Evolutionary conservation across 2,329 filamentous ascomycete genomes (phyloP).

Genomic region (Aspergillus pseudoviridinutans): DNA sequence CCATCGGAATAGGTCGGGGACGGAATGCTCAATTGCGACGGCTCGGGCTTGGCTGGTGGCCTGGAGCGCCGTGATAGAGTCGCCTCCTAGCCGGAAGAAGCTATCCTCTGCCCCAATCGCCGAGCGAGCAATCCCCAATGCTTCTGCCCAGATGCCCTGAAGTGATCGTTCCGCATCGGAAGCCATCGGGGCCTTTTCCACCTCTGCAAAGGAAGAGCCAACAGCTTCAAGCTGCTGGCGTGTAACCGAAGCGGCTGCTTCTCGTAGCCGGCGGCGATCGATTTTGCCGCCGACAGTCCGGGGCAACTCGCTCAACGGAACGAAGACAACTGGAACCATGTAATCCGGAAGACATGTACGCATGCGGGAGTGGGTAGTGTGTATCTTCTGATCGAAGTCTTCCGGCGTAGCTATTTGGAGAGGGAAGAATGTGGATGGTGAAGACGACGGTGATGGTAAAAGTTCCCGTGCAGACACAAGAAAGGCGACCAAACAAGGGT

Average conservation of each 20-base stretch:
- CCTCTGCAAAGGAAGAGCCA: background rate
- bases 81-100: too few relatives aligned
- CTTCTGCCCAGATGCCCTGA: background rate
- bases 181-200: background rate
- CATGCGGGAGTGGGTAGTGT: too few relatives aligned
- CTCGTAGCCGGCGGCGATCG: too few relatives aligned
- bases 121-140: too few relatives aligned
- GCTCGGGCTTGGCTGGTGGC: constrained; percentile 1
- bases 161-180: background rate
- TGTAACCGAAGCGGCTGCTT: background rate
- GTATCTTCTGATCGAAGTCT: background rate
- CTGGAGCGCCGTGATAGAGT: too few relatives aligned
- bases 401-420: background rate
- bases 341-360: too few relatives aligned
- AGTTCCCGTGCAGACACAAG: background rate
- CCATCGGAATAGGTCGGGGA: constrained; percentile 5
- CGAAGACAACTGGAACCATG: too few relatives aligned
- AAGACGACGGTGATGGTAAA: too few relatives aligned
- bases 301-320: too few relatives aligned
- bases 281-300: too few relatives aligned
- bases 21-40: constrained; percentile 2
- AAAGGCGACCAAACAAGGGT: background rate
- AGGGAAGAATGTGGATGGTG: too few relatives aligned
- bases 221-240: background rate
- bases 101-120: too few relatives aligned